Conservation (phyloP, 495 filamentous ascomycete genomes). For the Penicillium robsamsonii region DNA sequence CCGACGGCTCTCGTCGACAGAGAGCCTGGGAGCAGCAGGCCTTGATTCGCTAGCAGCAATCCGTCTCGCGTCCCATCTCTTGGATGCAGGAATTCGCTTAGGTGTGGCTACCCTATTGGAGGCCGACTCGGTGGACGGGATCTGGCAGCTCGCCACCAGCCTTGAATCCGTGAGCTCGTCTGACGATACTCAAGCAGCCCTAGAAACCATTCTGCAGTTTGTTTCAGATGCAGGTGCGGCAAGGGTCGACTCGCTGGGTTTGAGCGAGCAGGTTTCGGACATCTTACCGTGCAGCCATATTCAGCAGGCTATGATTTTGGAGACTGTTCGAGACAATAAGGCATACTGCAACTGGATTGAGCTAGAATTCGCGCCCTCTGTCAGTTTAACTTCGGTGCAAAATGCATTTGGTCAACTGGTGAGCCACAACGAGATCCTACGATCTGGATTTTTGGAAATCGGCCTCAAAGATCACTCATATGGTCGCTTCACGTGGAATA, state of each 20-base stretch:
- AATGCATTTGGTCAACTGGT: conserved; percentile 47
- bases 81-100: conserved; percentile 48
- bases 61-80: conserved; percentile 57
- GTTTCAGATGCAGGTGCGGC: conserved; percentile 26
- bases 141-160: conserved; percentile 27
- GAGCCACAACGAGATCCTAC: conserved; percentile 60
- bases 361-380: conserved; percentile 45
- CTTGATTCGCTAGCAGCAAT: conserved; percentile 76
- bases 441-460: conserved; percentile 63
- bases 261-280: conserved; percentile 43
- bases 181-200: conserved; percentile 17
- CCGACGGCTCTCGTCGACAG: conserved; percentile 31
- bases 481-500: conserved; percentile 61
- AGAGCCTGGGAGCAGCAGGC: conserved; percentile 52
- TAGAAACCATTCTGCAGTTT: conserved; percentile 20
- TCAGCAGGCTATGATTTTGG: conserved; percentile 74
- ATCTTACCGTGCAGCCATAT: conserved; percentile 64
- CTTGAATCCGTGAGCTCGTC: conserved; percentile 11
- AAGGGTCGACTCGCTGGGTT: conserved; percentile 19
- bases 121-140: conserved; percentile 42
- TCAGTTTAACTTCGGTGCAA: conserved; percentile 32
- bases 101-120: conserved; percentile 57
- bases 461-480: conserved; percentile 47
- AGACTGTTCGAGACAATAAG: conserved; percentile 52
- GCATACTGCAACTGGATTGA: conserved; percentile 77